Base-by-base conservation (phyloP, 192 early-diverging fungal species). In the Physocladia obscura region DNA sequence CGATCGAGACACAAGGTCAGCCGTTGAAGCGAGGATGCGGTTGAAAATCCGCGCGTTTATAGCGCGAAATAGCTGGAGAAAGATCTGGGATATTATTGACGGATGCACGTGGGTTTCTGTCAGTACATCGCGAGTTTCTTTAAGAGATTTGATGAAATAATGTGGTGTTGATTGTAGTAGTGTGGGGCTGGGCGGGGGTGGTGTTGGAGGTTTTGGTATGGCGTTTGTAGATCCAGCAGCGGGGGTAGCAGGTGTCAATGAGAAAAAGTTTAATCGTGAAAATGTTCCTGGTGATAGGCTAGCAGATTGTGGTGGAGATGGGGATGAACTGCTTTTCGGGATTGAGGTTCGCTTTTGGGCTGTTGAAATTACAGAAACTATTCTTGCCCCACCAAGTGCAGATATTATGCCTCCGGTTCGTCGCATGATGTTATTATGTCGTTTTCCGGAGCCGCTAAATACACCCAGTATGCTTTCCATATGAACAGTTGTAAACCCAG, bases 11-110 rank as follows among this genome's bases (percentile, higher is more conserved):
- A 89, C 76, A n/a, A 44, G 40, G 57, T 92, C 89, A n/a, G n/a
- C n/a, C 34, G 86, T 88, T 40, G 85, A 87, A 0, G 84, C 84
- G 67, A 98, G 77, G 70, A 98, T 90, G 15, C 85, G 85, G 77
- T 98, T 98, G 71, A 98, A 94, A 36, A 91, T 69, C 74, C 89
- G 90, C 54, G 85, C 82, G 31, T 88, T 85, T 29, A 94, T 73
- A 67, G 84, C 90, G 79, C 92, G 87, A 69, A 94, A 86, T 26
- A 94, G 59, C 76, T 96, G 92, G 26, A 84, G 78, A 47, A 94
- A 69, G 35, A 89, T 76, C 52, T 92, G 88, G 73, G 88, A 82
- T 32, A 87, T 76, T 56, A 96, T 88, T 17, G 76, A 74, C 2
- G 88, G 88, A 76, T 95, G 95, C 22, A 92, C 80, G 75, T 89